Evolutionary conservation across 2,329 filamentous ascomycete species (phyloP).

Genomic region (Talaromyces sp.): DNA sequence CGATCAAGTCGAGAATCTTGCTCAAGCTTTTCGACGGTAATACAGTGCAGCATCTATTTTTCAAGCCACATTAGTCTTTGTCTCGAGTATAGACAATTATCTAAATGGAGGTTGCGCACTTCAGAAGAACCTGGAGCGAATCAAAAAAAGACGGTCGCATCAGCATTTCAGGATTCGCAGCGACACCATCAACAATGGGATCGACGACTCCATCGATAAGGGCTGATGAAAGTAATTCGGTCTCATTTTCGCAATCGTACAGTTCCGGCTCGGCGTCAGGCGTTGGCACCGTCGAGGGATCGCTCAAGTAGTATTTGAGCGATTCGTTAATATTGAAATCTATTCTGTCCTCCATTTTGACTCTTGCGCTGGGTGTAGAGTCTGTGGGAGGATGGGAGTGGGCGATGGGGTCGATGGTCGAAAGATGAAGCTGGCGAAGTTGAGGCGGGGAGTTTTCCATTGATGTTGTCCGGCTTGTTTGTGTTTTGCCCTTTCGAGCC

Average conservation of each 20-base stretch:
- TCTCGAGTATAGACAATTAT: conserved; percentile 27
- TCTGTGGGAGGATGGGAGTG: conserved; percentile 13
- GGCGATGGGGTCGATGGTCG: conserved; percentile 5
- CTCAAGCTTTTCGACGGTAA: conserved; percentile 79
- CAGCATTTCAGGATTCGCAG: conserved; percentile 86
- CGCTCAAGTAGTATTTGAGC: conserved; percentile 94
- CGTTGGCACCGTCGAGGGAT: conserved; percentile 77
- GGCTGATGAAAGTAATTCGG: conserved; percentile 72
- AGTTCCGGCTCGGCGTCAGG: conserved; percentile 80
- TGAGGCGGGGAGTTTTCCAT: conserved; percentile 9
- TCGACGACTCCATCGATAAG: conserved; percentile 84
- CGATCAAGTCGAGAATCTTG: conserved; percentile 88
- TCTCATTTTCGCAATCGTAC: conserved; percentile 88
- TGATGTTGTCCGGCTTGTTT: conserved; percentile 23
- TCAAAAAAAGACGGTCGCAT: conserved; percentile 77
- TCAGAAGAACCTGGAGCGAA: conserved; percentile 90
- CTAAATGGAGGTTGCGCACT: conserved; percentile 66
- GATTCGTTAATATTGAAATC: conserved; percentile 95
- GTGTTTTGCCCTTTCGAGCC: conserved; percentile 29
- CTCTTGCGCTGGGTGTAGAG: conserved; percentile 19
- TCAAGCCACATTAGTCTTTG: conserved; percentile 61
- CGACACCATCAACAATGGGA: conserved; percentile 86
- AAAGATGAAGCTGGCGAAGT: conserved; percentile 3
- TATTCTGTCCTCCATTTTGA: conserved; percentile 64
- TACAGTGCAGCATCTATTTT: conserved; percentile 70